Evolutionary conservation across 2,329 filamentous ascomycete genomes (phyloP).

Genomic region (Leptographium galeiforme): DNA sequence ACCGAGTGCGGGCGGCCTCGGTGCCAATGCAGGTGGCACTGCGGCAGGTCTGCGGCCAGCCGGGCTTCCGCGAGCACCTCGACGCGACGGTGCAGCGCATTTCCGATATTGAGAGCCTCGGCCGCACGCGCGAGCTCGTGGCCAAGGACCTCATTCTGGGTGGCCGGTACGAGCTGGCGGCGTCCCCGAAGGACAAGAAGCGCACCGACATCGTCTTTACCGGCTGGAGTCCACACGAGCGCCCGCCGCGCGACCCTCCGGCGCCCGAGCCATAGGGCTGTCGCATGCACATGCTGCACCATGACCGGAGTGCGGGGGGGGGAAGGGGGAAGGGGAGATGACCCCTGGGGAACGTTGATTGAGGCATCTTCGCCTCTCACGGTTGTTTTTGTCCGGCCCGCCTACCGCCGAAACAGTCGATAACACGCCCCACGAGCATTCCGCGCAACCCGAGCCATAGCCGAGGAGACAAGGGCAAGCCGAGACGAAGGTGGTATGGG

Average conservation of each 20-base stretch:
- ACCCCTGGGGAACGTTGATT: too few relatives aligned
- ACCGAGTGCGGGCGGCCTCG: constrained; percentile 80
- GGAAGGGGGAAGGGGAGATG: too few relatives aligned
- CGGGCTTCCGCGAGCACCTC: constrained; percentile 71
- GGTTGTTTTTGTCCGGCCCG: too few relatives aligned
- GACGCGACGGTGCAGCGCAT: constrained; percentile 77
- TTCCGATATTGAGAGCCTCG: constrained; percentile 81
- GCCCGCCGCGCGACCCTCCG: constrained; percentile 6
- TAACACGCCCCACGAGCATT: too few relatives aligned
- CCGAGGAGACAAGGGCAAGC: too few relatives aligned
- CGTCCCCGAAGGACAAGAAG: constrained; percentile 11
- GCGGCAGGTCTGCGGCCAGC: constrained; percentile 61
- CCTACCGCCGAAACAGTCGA: too few relatives aligned
- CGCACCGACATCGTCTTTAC: constrained; percentile 8
- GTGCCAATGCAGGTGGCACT: constrained; percentile 96
- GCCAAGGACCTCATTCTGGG: constrained; percentile 86
- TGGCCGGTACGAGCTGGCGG: constrained; percentile 58
- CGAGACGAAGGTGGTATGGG: too few relatives aligned
- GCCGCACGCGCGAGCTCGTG: constrained; percentile 84
- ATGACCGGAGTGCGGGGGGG: too few relatives aligned
- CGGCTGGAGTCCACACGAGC: constrained; percentile 12
- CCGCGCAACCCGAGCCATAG: too few relatives aligned
- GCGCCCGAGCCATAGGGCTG: not conserved
- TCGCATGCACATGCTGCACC: too few relatives aligned
- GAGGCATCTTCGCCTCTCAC: too few relatives aligned